Evolutionary conservation across 176 grass and related monocot genomes (phyloP), one percentile per base, ranked within the genome.

Genomic region (Eleusine coracana): DNA sequence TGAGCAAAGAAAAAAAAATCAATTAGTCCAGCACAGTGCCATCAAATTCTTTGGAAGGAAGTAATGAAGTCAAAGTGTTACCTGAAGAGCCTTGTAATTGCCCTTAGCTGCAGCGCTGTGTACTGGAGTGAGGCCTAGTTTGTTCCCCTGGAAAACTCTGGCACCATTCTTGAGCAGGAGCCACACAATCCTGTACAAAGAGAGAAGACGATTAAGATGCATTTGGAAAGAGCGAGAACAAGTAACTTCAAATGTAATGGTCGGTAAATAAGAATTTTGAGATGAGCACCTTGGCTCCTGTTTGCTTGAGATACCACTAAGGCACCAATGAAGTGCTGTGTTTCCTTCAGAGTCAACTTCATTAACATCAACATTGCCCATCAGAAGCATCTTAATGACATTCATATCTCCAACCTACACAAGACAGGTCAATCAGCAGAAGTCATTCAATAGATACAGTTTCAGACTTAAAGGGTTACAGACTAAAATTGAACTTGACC

Each of bases 291-390:
- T 89, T 73, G 84, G 84, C 66, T 92, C 90, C 66, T 89, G 80
- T 56, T 87, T 84, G 68, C 79, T 84, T 83, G 87, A 86, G 49
- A 76, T 80, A 61, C 75, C 84, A 80, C 68, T 73, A 64, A 92
- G 87, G 80, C 87, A 92, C 87, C 90, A 92, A 66, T 92, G 90
- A 81, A 92, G 90, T 72, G 90, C 71, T 7, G 87, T 86, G 71
- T 92, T 92, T 66, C 84, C 87, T 66, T 92, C 83, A 16, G 68
- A 78, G 60, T 89, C 90, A 4, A 76, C 77, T 86, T 86, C 90
- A 81, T 89, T 87, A 48, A 84, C 84, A 86, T 92, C 65, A 31
- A 78, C 82, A 71, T 89, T 81, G 28, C 80, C 70, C 83, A 77
- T 89, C 58, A 92, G 75, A 63, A 92, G 87, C 80, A 92, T 86